phyloP scores from a whole-genome alignment of 306 rosid genomes.

The Ormosia semicastrata region DNA sequence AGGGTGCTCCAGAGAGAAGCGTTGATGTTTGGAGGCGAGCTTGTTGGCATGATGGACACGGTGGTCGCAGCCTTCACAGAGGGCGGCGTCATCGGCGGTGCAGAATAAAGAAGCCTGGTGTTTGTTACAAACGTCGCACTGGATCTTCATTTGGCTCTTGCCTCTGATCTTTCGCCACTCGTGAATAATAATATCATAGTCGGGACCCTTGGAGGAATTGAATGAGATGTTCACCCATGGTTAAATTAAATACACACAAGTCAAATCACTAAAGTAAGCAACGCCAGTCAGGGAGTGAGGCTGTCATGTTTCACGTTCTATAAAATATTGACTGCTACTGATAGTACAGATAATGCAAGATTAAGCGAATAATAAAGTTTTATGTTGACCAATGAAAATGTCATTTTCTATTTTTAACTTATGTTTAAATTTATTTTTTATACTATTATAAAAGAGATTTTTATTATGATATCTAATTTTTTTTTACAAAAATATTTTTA shows the following conservation, averaged over 20 bases:
- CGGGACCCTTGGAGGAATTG: too few relatives aligned
- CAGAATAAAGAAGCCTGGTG: conserved; percentile 74
- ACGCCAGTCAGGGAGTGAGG: background rate
- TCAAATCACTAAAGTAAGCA: background rate
- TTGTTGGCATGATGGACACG: conserved; percentile 95
- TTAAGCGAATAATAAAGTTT: too few relatives aligned
- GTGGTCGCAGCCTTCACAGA: conserved; percentile 78
- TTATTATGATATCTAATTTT: too few relatives aligned
- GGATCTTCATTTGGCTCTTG: conserved; percentile 66
- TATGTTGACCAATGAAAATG: background rate
- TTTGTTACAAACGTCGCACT: conserved; percentile 80
- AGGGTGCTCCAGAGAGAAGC: conserved; percentile 73
- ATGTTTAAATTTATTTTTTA: too few relatives aligned
- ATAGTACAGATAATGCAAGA: too few relatives aligned
- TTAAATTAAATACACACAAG: background rate
- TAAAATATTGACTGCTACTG: background rate
- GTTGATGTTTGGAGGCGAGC: conserved; percentile 91
- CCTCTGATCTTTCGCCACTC: too few relatives aligned
- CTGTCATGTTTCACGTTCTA: background rate
- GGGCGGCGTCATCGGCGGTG: conserved; percentile 97
- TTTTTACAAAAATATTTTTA: too few relatives aligned
- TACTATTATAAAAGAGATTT: too few relatives aligned
- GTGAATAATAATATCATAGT: too few relatives aligned
- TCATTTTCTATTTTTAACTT: too few relatives aligned
- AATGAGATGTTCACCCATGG: background rate